Evolutionary conservation across 2,329 filamentous ascomycete species (phyloP).

Genomic region (Hymenoscyphus scutula): DNA sequence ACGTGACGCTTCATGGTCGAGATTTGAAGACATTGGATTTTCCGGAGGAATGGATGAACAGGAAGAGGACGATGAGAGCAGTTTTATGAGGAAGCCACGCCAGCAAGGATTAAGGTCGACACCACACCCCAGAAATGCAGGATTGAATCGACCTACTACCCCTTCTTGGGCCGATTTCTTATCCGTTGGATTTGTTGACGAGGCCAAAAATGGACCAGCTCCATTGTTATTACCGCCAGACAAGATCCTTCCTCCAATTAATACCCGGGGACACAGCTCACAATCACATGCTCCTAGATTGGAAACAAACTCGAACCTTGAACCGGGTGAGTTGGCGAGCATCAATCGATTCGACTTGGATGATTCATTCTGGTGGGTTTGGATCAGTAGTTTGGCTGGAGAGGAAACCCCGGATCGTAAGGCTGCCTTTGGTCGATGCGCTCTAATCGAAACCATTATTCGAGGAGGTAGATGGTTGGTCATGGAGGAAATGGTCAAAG

Average conservation of each 20-base stretch:
- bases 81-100: constrained; percentile 37
- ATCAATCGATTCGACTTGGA: constrained; percentile 84
- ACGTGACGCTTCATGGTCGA: constrained; percentile 89
- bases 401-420: constrained; percentile 87
- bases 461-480: constrained; percentile 83
- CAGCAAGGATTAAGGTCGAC: constrained; percentile 57
- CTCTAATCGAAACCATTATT: constrained; percentile 85
- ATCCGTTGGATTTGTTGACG: constrained; percentile 86
- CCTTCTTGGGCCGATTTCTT: constrained; percentile 98
- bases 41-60: constrained; percentile 71
- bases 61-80: constrained; percentile 52
- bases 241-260: constrained; percentile 84
- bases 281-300: constrained; percentile 76
- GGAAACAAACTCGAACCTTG: constrained; percentile 66
- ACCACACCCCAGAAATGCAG: constrained; percentile 64
- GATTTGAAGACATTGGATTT: constrained; percentile 94
- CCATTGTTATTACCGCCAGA: constrained; percentile 85
- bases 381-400: constrained; percentile 92
- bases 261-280: constrained; percentile 75
- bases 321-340: constrained; percentile 92
- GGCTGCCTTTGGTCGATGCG: constrained; percentile 89
- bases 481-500: constrained; percentile 94
- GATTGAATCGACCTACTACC: constrained; percentile 76
- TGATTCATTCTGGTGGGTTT: constrained; percentile 99
- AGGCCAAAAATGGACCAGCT: constrained; percentile 58